These are phyloP conservation scores for Gossypium lobatum DNA, from an alignment of 441 rosid genomes.

Conservation along the genomic window DNA sequence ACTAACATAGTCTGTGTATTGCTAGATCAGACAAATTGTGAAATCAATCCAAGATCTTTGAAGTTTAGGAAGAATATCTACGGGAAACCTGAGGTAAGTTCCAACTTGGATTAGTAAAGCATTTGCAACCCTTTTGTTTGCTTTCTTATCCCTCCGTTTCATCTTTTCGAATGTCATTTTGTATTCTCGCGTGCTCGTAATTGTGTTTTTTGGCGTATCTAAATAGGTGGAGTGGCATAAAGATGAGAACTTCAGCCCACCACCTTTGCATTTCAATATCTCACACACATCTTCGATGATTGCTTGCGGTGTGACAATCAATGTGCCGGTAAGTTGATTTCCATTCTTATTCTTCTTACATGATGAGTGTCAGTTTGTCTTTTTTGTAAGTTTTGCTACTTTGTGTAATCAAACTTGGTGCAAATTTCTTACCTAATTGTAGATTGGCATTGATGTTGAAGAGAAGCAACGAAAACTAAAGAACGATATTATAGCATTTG, in stretches of 20 bases:
- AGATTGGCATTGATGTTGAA: conserved; percentile 92
- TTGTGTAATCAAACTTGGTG: background rate
- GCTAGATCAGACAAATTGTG: conserved; percentile 65
- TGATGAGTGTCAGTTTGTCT: background rate
- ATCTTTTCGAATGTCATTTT: background rate
- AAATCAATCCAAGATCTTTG: conserved; percentile 52
- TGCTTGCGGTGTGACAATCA: conserved; percentile 72
- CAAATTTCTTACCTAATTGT: conserved; percentile 17
- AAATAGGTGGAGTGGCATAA: conserved; percentile 64
- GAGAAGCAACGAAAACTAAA: conserved; percentile 59
- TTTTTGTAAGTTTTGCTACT: background rate
- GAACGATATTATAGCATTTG: conserved; percentile 50
- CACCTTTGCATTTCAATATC: conserved; percentile 67
- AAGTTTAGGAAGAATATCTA: conserved; percentile 63
- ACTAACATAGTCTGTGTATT: conserved; percentile 19
- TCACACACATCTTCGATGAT: conserved; percentile 81
- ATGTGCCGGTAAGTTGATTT: conserved; percentile 40
- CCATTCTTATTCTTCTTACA: background rate
- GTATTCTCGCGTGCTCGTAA: background rate
- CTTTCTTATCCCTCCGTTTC: background rate
- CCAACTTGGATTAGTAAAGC: conserved; percentile 10
- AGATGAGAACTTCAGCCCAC: conserved; percentile 23
- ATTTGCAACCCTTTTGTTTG: background rate
- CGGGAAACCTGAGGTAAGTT: conserved; percentile 92
- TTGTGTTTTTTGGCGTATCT: background rate